These are phyloP conservation scores for Debaryomycetaceae sp. DNA, from an alignment of 1,139 yeast genomes.

Conservation along the genomic window DNA sequence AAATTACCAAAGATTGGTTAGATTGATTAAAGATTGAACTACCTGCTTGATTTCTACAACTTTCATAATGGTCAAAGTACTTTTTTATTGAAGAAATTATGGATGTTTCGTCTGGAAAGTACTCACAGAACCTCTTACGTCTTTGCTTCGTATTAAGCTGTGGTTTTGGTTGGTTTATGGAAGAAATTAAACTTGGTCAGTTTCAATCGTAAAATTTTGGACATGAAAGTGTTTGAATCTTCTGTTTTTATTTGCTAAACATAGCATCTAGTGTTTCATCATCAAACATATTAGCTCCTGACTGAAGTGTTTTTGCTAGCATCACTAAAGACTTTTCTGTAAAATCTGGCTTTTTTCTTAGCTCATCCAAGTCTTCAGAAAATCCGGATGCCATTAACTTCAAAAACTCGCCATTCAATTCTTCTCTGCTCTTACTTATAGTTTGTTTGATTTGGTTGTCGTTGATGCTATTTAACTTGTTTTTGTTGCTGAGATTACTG, in stretches of 20 bases:
- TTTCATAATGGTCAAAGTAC: too few relatives aligned
- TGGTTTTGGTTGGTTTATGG: too few relatives aligned
- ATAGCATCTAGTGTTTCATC: constrained; percentile 52
- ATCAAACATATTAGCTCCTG: constrained; percentile 66
- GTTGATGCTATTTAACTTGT: constrained; percentile 9
- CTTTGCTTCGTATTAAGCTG: too few relatives aligned
- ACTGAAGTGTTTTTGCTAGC: constrained; percentile 63
- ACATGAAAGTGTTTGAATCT: neutral
- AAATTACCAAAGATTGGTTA: too few relatives aligned
- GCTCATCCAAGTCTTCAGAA: constrained; percentile 59
- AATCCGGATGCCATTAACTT: constrained; percentile 56
- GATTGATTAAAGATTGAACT: too few relatives aligned
- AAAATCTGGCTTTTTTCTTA: constrained; percentile 67
- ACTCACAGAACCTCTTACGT: too few relatives aligned
- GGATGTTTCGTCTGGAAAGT: too few relatives aligned
- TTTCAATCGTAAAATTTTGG: too few relatives aligned
- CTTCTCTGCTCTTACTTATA: constrained; percentile 30
- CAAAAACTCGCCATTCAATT: constrained; percentile 52
- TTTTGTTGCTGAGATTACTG: constrained; percentile 1
- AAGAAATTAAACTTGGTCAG: too few relatives aligned
- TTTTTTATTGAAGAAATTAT: too few relatives aligned
- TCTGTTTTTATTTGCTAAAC: constrained; percentile 2
- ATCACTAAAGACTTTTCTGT: constrained; percentile 54
- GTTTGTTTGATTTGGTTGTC: constrained; percentile 21
- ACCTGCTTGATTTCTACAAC: too few relatives aligned